Base-by-base conservation (phyloP, 768 basidiomycete species). In the Tylopilus vinaceipallidus region DNA sequence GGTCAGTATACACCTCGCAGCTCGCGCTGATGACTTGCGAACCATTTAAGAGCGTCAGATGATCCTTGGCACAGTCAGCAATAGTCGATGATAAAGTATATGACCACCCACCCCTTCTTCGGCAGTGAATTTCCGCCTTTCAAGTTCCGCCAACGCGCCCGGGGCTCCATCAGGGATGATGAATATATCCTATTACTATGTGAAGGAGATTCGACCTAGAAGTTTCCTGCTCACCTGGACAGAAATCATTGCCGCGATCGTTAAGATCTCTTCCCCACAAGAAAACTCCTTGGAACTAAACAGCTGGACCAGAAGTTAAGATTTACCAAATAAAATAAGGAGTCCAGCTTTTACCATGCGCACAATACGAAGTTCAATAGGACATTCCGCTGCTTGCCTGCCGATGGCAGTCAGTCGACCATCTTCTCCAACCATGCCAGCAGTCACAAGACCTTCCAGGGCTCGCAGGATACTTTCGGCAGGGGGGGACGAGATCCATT, bases 241-340 rank as follows among this genome's bases (percentile, higher is more conserved):
- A 8, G 93, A 80, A 6, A 88, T 89, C 91, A 99, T 98, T 0
- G 97, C 94, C 6, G 93, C 90, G 46, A 99, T 97, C 0, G 94
- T 93, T 45, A 99, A 72, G 42, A 97, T 90, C 63, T 99, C 97
- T 58, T 98, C 93, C 3, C 95, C 92, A 56, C 97, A 99, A 57
- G 79, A 79, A 66, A 86, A 88, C 4, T 88, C 84, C 58, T 86
- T 84, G 17, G 94, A 95, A 49, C 75, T 81, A 56, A 98, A 90
- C 4, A 99, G 66, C 95, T 99, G 53, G 0, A 54, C 14, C 13
- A 44, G 17, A 24, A 36, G 11, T 40, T 55, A 58, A 53, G 32
- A 34, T 8, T 20, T 13, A 30, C 9, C 19, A 48, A 24, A 42
- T 4, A 20, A 30, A 36, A 33, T 40, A 10, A n/a, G 17, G 14